These are phyloP conservation scores for Candida coquimbonensis DNA, from an alignment of 805 yeast genomes.

Conservation along the genomic window DNA sequence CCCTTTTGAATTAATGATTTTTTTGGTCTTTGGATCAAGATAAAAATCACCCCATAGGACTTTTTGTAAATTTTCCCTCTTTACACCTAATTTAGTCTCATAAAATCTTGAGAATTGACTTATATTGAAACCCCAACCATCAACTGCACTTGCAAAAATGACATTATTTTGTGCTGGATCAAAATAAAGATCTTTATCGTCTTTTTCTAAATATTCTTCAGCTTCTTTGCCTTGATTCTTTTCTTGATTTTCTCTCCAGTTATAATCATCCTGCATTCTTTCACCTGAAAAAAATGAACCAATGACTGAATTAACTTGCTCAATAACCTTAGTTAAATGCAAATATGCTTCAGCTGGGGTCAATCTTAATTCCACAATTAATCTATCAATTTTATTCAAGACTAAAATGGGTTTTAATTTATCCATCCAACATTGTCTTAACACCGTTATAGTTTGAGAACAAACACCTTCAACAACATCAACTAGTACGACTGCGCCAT, in stretches of 20 bases:
- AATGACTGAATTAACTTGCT: slow-evolving; percentile 90
- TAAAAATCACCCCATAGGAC: slow-evolving; percentile 96
- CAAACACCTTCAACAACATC: slow-evolving; percentile 99
- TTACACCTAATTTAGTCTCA: slow-evolving; percentile 78
- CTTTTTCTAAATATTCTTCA: slow-evolving; percentile 61
- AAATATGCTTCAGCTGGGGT: slow-evolving; percentile 79
- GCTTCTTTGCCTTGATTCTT: slow-evolving; percentile 24
- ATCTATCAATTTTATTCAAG: slow-evolving; percentile 83
- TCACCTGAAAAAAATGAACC: slow-evolving; percentile 93
- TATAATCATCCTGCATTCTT: slow-evolving; percentile 79
- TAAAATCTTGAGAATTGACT: slow-evolving; percentile 84
- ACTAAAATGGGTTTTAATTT: slow-evolving; percentile 83
- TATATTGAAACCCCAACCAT: slow-evolving; percentile 96
- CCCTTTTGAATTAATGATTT: slow-evolving; percentile 61
- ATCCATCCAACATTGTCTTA: slow-evolving; percentile 94
- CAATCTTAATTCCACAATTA: slow-evolving; percentile 74
- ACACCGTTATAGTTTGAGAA: slow-evolving; percentile 91
- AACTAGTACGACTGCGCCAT: slow-evolving; percentile 91
- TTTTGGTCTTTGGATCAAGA: slow-evolving; percentile 84
- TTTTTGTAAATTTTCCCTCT: slow-evolving; percentile 67
- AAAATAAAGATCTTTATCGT: slow-evolving; percentile 79
- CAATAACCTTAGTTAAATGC: slow-evolving; percentile 73
- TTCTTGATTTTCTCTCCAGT: slow-evolving; percentile 64
- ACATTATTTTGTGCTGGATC: slow-evolving; percentile 86
- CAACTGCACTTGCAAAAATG: slow-evolving; percentile 83